Conservation (phyloP, 2,329 filamentous ascomycete genomes). For the Sporothrix protearum region DNA sequence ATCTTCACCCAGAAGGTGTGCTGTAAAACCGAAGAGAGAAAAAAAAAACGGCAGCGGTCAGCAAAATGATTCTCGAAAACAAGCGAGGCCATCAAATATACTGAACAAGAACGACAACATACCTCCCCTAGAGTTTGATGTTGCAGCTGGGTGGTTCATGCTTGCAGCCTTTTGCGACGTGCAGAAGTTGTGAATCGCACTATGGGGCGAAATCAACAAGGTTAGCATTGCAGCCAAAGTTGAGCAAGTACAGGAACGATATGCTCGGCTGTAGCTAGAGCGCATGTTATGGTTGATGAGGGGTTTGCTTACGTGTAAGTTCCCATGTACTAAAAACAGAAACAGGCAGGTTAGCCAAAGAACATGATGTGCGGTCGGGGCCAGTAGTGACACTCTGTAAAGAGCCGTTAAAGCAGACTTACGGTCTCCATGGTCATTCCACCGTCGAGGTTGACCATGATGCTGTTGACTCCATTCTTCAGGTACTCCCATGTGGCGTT, state of each 20-base stretch:
- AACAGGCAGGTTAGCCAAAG: slow-evolving; percentile 22
- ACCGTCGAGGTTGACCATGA: slow-evolving; percentile 88
- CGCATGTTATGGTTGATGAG: background rate
- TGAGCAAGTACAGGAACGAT: too few species aligned
- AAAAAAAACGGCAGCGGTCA: background rate
- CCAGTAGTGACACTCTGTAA: background rate
- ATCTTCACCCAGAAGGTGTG: slow-evolving; percentile 91
- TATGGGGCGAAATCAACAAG: slow-evolving; percentile 21
- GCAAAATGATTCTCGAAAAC: background rate
- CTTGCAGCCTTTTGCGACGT: slow-evolving; percentile 74
- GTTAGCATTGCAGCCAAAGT: slow-evolving; percentile 37
- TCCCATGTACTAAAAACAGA: slow-evolving; percentile 73
- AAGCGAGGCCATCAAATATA: background rate
- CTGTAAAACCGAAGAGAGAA: slow-evolving; percentile 43
- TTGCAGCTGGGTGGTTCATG: background rate
- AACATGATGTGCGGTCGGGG: background rate
- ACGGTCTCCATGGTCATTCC: slow-evolving; percentile 91
- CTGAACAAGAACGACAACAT: background rate
- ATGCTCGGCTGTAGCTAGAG: too few species aligned
- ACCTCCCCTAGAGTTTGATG: slow-evolving; percentile 10
- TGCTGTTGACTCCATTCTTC: slow-evolving; percentile 80
- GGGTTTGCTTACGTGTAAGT: slow-evolving; percentile 70
- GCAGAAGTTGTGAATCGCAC: slow-evolving; percentile 98
- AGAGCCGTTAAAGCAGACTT: slow-evolving; percentile 34
- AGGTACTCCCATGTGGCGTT: slow-evolving; percentile 66